Percentiles rank a stretch among this genome's conserved stretches.
Conservation (phyloP, 495 filamentous ascomycete species). For the Penicillium fimorum region DNA sequence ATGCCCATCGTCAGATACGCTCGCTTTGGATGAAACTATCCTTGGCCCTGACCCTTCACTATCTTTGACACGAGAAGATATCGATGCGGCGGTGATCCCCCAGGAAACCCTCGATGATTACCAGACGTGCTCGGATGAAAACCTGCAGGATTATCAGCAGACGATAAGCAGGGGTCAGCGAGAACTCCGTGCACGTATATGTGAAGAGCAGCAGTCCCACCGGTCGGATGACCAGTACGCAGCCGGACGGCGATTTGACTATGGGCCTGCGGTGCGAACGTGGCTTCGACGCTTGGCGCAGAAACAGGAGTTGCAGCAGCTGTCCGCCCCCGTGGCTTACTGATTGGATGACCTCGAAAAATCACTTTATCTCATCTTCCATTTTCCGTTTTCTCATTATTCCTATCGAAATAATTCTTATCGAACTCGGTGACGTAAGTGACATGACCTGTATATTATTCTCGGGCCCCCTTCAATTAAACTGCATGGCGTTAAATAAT, state of each 20-base stretch:
- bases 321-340: constrained; percentile 14
- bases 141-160: constrained; percentile 29
- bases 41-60: constrained; percentile 35
- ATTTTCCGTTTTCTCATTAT: background rate
- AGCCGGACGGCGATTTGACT: constrained; percentile 46
- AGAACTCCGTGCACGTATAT: constrained; percentile 38
- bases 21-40: constrained; percentile 23
- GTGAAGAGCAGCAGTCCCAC: constrained; percentile 42
- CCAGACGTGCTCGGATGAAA: constrained; percentile 19
- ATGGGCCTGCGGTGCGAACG: constrained; percentile 44
- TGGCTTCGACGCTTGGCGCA: constrained; percentile 47
- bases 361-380: background rate
- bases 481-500: background rate
- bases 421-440: background rate
- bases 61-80: constrained; percentile 31
- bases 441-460: background rate
- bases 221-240: constrained; percentile 47
- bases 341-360: constrained; percentile 9
- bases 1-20: background rate
- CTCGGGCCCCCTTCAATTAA: background rate
- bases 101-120: constrained; percentile 17
- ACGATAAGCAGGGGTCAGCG: constrained; percentile 35
- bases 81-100: constrained; percentile 33
- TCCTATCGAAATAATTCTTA: background rate
- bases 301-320: constrained; percentile 36